Base-by-base conservation (phyloP, 148 eudicot genomes). In the Rhododendron ferrugineum region DNA sequence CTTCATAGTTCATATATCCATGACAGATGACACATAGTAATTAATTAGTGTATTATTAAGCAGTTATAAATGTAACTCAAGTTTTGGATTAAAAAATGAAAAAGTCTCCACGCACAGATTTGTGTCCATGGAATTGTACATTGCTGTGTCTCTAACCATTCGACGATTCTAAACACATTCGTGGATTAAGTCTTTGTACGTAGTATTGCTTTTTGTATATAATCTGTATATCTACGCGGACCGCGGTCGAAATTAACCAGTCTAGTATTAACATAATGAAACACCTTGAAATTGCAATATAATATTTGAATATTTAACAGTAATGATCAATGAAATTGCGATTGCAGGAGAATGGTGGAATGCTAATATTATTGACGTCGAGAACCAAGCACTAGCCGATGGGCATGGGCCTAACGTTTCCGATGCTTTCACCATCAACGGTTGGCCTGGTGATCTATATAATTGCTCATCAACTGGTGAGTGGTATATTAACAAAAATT, bases 321-420 rank as follows among this genome's bases (percentile, higher is more conserved):
- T 37, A 75, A 32, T 60, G 3, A 40, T 76, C 28, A 10, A 20
- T 30, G 14, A 15, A 50, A 28, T 79, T 79, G 62, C 30, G 42
- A 62, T 83, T 85, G 83, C 86, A 94, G 96, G 96, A 26, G 96
- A 94, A 78, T 93, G 98, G 98, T 94, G 98, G 98, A 91, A 94
- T 85, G 89, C 89, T 20, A 90, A 92, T 82, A 91, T 91, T 7
- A 47, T 88, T 2, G 93, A 92, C 11, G 89, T 93, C 2, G 91
- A 87, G 70, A 81, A 87, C 13, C 44, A 86, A 70, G 93, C 85
- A 1, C 60, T 85, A 14, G 90, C 86, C 10, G 88, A 84, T 0
- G 96, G 95, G 1, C 92, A 52, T 10, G 89, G 90, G 4, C 95
- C 98, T 6, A 91, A 89, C 30, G 75, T 74, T 14, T 94, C 98